phyloP scores from a whole-genome alignment of 2,329 filamentous ascomycete genomes.

The Ceratocystis variospora region DNA sequence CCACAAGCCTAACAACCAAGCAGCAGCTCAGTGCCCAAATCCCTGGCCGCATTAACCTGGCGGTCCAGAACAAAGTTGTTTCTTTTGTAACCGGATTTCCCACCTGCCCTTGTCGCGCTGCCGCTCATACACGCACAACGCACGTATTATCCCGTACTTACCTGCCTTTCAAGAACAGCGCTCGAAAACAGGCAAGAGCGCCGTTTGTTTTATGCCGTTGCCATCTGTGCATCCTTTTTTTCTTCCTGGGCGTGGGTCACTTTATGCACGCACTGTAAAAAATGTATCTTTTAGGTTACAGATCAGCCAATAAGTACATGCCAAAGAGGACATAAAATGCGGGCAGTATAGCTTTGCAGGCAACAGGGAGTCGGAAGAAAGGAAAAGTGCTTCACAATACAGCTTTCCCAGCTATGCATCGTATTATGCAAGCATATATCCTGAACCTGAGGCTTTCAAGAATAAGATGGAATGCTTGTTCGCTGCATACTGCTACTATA shows the following conservation, averaged over 20 bases:
- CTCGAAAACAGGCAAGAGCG: background rate
- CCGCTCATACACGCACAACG: background rate
- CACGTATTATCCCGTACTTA: background rate
- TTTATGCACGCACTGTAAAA: conserved; percentile 6
- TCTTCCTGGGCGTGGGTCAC: background rate
- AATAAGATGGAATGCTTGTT: background rate
- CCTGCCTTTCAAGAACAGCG: background rate
- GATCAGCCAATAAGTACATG: background rate
- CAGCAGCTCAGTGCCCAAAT: background rate
- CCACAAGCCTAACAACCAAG: background rate
- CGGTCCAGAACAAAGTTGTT: conserved; percentile 6
- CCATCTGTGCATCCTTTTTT: conserved; percentile 1
- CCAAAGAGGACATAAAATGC: background rate
- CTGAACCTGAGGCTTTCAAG: too few relatives aligned
- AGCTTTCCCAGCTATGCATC: background rate
- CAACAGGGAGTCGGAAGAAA: background rate
- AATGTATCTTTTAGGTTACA: conserved; percentile 9
- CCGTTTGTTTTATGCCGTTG: background rate
- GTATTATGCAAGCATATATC: background rate
- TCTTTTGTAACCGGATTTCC: background rate
- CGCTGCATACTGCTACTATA: background rate
- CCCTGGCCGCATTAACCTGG: background rate
- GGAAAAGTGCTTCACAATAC: background rate
- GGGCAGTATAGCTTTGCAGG: background rate
- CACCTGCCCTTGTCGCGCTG: background rate